phyloP scores from a whole-genome alignment of 352 stramenopile species.

The Phytophthora syringae region DNA sequence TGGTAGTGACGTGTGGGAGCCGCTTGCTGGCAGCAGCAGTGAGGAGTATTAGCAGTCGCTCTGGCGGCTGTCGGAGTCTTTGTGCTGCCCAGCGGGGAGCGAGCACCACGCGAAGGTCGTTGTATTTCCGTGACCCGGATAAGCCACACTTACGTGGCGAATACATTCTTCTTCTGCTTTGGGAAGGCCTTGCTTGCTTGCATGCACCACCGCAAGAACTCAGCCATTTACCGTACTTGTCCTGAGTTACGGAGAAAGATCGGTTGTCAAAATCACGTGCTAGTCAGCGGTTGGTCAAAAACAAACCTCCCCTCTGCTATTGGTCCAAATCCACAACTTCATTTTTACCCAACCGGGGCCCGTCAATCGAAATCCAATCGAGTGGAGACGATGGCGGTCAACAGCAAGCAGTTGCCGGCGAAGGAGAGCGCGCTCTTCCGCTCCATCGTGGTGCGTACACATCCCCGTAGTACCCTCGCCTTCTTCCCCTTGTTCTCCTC shows the following conservation, averaged over 20 bases:
- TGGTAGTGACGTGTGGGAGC: conserved; percentile 32
- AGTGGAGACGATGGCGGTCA: conserved; percentile 52
- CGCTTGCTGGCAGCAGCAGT: conserved; percentile 14
- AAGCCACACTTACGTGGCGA: conserved; percentile 32
- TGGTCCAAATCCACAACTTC: no score
- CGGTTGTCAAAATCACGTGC: conserved; percentile 8
- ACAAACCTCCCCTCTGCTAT: no score
- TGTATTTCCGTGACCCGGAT: conserved; percentile 38
- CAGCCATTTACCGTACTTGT: conserved; percentile 9
- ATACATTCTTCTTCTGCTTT: conserved; percentile 40
- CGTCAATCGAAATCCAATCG: conserved; percentile 27
- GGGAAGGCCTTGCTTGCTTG: no score
- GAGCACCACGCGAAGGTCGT: conserved; percentile 16
- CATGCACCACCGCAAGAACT: conserved; percentile 4
- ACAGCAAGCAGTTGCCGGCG: conserved; percentile 84
- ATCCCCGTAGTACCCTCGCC: not conserved
- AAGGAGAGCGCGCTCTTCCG: conserved; percentile 97
- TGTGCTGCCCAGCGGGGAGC: conserved; percentile 9
- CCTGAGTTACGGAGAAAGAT: conserved; percentile 27
- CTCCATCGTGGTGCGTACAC: conserved; percentile 89
- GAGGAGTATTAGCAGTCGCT: no score
- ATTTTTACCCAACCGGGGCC: conserved; percentile 28
- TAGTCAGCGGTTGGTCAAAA: no score
- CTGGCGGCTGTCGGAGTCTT: conserved; percentile 16
- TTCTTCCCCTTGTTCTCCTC: not conserved